phyloP scores from a whole-genome alignment of 768 basidiomycete genomes.

The Pluteus cervinus region DNA sequence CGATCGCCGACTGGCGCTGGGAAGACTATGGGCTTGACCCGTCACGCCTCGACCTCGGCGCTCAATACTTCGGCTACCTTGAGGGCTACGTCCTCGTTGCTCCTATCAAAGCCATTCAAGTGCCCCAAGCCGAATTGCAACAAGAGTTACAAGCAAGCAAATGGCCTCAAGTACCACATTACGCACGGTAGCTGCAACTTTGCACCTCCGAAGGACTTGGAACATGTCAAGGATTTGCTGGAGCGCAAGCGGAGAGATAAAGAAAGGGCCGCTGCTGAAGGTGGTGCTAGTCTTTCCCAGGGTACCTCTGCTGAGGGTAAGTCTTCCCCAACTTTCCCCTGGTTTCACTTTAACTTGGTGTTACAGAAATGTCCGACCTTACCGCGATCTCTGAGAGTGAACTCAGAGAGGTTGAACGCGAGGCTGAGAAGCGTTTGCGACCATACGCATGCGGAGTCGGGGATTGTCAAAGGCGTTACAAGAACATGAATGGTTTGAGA shows the following conservation, averaged over 20 bases:
- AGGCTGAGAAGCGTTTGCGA: conserved; percentile 75
- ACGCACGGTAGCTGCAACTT: conserved; percentile 92
- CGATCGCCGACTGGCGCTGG: conserved; percentile 2
- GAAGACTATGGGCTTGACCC: no score
- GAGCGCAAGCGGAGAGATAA: conserved; percentile 45
- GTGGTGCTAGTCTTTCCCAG: conserved; percentile 6
- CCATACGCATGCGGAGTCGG: conserved; percentile 91
- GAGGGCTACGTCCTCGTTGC: conserved; percentile 46
- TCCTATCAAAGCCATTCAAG: conserved; percentile 80
- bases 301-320: conserved; percentile 4
- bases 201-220: conserved; percentile 80
- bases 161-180: conserved; percentile 92
- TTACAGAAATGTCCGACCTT: conserved; percentile 13
- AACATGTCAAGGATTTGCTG: conserved; percentile 68
- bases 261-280: conserved; percentile 16
- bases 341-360: no score
- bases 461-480: conserved; percentile 83
- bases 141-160: conserved; percentile 95
- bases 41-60: no score
- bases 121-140: conserved; percentile 96
- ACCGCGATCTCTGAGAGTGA: conserved; percentile 51
- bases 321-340: no score
- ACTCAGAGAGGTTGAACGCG: conserved; percentile 67
- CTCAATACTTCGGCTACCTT: conserved; percentile 16
- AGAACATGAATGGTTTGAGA: conserved; percentile 96